Conservation (phyloP, 768 basidiomycete genomes). For the Pisolithus microcarpus region DNA sequence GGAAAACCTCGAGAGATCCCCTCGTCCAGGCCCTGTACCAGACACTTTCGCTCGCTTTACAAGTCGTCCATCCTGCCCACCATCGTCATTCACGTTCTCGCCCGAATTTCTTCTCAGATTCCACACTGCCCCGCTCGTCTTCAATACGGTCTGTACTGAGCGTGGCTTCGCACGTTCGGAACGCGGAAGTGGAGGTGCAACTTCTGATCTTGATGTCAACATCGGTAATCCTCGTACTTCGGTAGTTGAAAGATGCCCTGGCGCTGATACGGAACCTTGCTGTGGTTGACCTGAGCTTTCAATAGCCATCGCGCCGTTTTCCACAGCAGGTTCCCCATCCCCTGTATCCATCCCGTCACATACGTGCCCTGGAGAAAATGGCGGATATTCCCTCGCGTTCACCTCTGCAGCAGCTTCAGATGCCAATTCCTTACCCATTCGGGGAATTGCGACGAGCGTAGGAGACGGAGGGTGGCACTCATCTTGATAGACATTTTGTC, state of each 20-base stretch:
- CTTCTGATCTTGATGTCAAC: no score
- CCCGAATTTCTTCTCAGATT: conserved; percentile 22
- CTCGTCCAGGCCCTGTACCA: conserved; percentile 10
- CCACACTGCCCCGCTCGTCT: conserved; percentile 49
- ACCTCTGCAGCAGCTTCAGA: not conserved
- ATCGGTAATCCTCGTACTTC: no score
- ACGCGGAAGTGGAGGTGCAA: no score
- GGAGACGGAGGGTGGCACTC: not conserved
- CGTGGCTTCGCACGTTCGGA: conserved; percentile 13
- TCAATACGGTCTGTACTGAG: conserved; percentile 37
- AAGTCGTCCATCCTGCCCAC: conserved; percentile 5
- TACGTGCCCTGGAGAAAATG: no score
- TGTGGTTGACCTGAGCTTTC: no score
- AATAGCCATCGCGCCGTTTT: not conserved
- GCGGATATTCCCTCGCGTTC: no score
- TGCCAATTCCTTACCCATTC: not conserved
- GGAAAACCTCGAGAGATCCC: conserved; percentile 3
- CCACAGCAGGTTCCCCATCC: not conserved
- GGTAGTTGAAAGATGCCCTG: no score
- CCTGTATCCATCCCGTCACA: no score
- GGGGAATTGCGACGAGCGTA: not conserved
- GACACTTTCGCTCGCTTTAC: conserved; percentile 33
- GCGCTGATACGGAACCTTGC: not conserved
- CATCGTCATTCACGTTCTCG: conserved; percentile 7
- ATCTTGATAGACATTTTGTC: not conserved